phyloP scores from a whole-genome alignment of 1,284 basidiomycete genomes.

The Macrocybe sp. region DNA sequence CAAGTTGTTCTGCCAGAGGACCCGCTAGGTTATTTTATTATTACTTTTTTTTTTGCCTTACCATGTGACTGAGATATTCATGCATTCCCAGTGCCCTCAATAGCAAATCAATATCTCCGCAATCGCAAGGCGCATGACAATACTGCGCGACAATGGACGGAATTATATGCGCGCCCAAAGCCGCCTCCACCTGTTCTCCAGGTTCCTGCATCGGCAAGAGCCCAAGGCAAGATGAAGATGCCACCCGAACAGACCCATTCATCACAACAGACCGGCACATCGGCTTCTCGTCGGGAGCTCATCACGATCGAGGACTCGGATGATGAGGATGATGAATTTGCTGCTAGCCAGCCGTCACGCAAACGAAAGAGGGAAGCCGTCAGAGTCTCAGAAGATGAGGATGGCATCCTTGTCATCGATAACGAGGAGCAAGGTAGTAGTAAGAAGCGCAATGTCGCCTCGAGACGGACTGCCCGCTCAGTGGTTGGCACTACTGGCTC shows the following conservation, averaged over 20 bases:
- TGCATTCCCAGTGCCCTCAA: constrained; percentile 52
- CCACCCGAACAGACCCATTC: background rate
- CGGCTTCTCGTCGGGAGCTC: constrained; percentile 17
- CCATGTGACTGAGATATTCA: background rate
- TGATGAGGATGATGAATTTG: constrained; percentile 35
- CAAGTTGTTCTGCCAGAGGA: constrained; percentile 43
- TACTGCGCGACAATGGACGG: constrained; percentile 62
- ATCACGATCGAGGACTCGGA: constrained; percentile 51
- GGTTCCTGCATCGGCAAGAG: constrained; percentile 19
- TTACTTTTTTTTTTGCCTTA: constrained; percentile 2
- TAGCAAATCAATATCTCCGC: constrained; percentile 65
- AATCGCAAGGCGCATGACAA: constrained; percentile 60
- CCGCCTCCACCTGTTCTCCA: constrained; percentile 24
- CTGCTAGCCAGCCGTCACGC: background rate
- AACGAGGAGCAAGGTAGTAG: constrained; percentile 2
- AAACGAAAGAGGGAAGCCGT: constrained; percentile 13
- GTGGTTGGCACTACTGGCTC: too few relatives aligned
- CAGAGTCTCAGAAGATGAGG: constrained; percentile 8
- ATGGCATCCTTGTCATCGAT: constrained; percentile 6
- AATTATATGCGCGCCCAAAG: constrained; percentile 51
- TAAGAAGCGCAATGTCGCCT: constrained; percentile 16
- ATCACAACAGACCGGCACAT: constrained; percentile 9
- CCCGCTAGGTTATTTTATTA: constrained; percentile 67
- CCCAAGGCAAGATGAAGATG: constrained; percentile 29
- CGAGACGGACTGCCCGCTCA: constrained; percentile 4